Conservation (phyloP, 805 yeast genomes). For the Pichia insulana region DNA sequence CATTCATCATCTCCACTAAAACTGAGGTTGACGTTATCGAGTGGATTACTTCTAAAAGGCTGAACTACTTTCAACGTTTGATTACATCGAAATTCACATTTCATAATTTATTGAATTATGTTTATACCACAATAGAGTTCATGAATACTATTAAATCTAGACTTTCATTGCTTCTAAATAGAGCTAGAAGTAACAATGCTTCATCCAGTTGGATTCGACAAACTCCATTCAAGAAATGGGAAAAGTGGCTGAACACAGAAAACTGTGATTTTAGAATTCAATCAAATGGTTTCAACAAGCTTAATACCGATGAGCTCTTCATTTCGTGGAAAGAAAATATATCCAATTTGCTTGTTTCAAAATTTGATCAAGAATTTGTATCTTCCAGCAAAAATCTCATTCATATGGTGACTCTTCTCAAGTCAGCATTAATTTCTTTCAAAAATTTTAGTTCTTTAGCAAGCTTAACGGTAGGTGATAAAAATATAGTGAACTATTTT, state of each 20-base stretch:
- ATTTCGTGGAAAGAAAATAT: conserved; percentile 18
- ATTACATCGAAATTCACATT: conserved; percentile 14
- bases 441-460: conserved; percentile 26
- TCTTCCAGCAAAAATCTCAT: conserved; percentile 9
- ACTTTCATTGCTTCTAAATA: conserved; percentile 15
- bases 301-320: conserved; percentile 6
- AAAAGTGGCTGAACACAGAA: conserved; percentile 21
- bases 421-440: conserved; percentile 20
- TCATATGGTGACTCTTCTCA: conserved; percentile 14
- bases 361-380: conserved; percentile 9
- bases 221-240: conserved; percentile 22
- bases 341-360: conserved; percentile 12
- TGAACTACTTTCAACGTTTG: conserved; percentile 9
- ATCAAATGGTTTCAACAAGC: conserved; percentile 11
- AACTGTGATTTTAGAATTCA: conserved; percentile 12
- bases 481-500: conserved; percentile 11
- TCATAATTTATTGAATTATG: conserved; percentile 20
- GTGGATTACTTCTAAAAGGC: conserved; percentile 20
- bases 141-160: conserved; percentile 18
- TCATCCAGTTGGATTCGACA: conserved; percentile 23
- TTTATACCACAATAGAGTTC: conserved; percentile 25
- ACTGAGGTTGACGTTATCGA: conserved; percentile 14
- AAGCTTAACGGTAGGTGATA: conserved; percentile 7
- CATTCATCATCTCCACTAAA: conserved; percentile 18
- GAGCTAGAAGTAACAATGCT: conserved; percentile 17